Base-by-base conservation (phyloP, 2,329 filamentous ascomycete species). In the Botrytis sinoallii region DNA sequence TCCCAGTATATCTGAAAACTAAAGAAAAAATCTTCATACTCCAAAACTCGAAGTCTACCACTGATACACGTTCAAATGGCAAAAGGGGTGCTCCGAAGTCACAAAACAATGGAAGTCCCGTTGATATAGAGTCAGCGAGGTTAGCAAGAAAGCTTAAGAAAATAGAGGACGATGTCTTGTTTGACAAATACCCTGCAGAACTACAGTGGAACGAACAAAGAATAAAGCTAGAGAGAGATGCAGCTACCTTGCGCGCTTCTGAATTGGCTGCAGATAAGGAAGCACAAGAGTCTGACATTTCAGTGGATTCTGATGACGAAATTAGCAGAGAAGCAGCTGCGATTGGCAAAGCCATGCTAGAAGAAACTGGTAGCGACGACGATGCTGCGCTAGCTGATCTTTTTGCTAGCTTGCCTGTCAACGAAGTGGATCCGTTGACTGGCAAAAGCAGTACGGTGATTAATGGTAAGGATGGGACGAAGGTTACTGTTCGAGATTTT, bases 111-210 rank as follows among this genome's bases (percentile, higher is more conserved):
- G 73, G 71, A 25, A 71, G 68, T 12, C 69, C 76, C 12, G 76
- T 72, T 63, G 73, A 79, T 63, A 71, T 76, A 25, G 87, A 89
- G 75, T 84, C 90, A 61, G 87, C 87, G 16, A 93, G 90, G 77
- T 83, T 97, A 3, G 86, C 91, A 59, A 89, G 90, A 25, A 97
- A 95, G 80, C 84, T 98, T 57, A 87, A 90, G 55, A 88, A 88
- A 75, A 93, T 98, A 60, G 92, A 96, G 79, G 91, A 89, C 40
- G 93, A 95, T 79, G 85, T 94, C 25, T 83, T 95, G 4, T 94
- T 95, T 78, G 92, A 95, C 79, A 87, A 86, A 73, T 85, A 86
- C 64, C 81, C 88, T 48, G 92, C 91, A 7, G 89, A 93, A 73
- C 84, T 88, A 74, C 84, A 88, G 77, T 95, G 92, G 93, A 88